These are phyloP conservation scores for Orbilia javanica DNA, from an alignment of 2,329 filamentous ascomycete genomes.

Conservation along the genomic window DNA sequence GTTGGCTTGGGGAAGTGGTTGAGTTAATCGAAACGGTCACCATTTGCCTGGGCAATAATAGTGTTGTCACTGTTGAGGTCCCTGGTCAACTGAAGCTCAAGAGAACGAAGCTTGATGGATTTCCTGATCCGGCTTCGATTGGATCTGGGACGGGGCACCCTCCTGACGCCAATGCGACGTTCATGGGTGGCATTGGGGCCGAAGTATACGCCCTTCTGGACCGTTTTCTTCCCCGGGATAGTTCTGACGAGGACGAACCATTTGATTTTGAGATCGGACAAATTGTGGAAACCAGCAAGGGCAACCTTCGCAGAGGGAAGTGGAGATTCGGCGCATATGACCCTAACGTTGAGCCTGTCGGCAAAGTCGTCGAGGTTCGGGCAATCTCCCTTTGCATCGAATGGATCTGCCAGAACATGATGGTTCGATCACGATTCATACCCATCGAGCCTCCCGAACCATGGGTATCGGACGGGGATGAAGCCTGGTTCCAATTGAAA, in stretches of 20 bases:
- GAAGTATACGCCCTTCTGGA: conserved; percentile 38
- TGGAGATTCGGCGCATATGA: conserved; percentile 71
- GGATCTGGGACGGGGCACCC: conserved; percentile 57
- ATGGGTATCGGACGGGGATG: conserved; percentile 66
- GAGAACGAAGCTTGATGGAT: conserved; percentile 59
- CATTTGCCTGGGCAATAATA: conserved; percentile 69
- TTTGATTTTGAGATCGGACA: conserved; percentile 67
- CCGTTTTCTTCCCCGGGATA: conserved; percentile 49
- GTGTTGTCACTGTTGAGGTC: conserved; percentile 70
- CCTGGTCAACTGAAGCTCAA: conserved; percentile 66
- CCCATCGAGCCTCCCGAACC: conserved; percentile 62
- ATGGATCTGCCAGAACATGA: conserved; percentile 69
- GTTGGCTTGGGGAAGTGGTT: conserved; percentile 71
- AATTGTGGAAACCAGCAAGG: conserved; percentile 69
- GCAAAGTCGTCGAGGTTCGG: conserved; percentile 70
- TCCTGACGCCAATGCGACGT: background rate
- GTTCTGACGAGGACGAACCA: conserved; percentile 62
- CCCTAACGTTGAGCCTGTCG: conserved; percentile 68
- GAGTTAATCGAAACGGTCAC: conserved; percentile 69
- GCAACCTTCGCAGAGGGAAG: conserved; percentile 68
- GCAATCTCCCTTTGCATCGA: conserved; percentile 67
- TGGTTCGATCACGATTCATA: conserved; percentile 63
- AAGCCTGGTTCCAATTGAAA: conserved; percentile 65
- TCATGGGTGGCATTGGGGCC: conserved; percentile 14
- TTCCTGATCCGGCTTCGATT: background rate